Evolutionary conservation across 2,329 filamentous ascomycete species (phyloP), one percentile per base, ranked within the genome.

Genomic region (Trichoderma polysporum): DNA sequence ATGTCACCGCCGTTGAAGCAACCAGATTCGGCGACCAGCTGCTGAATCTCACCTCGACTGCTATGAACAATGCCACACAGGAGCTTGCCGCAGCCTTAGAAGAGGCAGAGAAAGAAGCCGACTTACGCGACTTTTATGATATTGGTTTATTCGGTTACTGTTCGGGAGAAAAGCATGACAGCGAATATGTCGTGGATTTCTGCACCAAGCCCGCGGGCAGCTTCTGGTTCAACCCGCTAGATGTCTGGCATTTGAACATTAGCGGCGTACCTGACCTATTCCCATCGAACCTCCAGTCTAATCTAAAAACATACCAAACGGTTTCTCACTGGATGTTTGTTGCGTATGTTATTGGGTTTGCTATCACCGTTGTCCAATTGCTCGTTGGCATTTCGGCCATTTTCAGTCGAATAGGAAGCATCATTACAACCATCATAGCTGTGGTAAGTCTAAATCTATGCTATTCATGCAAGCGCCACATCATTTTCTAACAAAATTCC

Each of bases 241-340:
- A 57, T 31, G 53, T 65, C 62, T 65, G 62, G 62, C 52, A 65
- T 17, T 17, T 65, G 52, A 65, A 65, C 22, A 39, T 37, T 3
- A 50, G 33, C 27, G 62, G 62, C 15, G 53, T 65, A 17, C 39
- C 39, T 8, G 62, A 65, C 13, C 19, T 65, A 29, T 39, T 65
- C n/a, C 62, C 62, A 15, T 37, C 22, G 8, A 52, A 57, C 31
- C 62, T 65, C 13, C 62, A 65, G 52, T 57, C 37, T n/a, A 29
- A 65, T 19, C 37, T 65, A 9, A 33, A 65, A 15, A 49, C 52
- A 4, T 65, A 57, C n/a, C 50, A 65, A 27, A 65, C 49, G 52
- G 29, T 65, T 19, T 65, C 62, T 19, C 53, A 65, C 52, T 65
- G 62, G 62, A 65, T 65, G 62, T 65, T 65, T 49, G 53, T 65